Conservation (phyloP, 2,329 filamentous ascomycete genomes). For the Microdochium paspali region DNA sequence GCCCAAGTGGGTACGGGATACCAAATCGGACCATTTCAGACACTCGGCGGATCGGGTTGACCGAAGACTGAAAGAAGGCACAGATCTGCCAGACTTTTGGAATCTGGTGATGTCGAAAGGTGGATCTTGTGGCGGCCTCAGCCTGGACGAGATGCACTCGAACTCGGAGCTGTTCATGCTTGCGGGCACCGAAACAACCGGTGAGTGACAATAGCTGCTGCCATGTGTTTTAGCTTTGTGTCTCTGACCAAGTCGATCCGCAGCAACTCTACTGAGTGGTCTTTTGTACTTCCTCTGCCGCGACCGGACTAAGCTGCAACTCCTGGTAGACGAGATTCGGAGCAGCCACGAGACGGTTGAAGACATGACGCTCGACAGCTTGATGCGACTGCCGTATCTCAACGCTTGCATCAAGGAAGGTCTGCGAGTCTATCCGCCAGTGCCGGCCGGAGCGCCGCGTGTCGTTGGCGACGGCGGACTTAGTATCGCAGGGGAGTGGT, state of each 20-base stretch:
- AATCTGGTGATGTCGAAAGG: background rate
- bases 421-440: slow-evolving; percentile 13
- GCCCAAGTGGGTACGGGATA: background rate
- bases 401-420: slow-evolving; percentile 16
- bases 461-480: slow-evolving; percentile 10
- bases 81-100: background rate
- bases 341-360: too few relatives aligned
- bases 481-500: too few relatives aligned
- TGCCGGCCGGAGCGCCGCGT: slow-evolving; percentile 11
- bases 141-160: background rate
- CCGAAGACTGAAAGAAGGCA: background rate
- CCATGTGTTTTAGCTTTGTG: too few relatives aligned
- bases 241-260: too few relatives aligned
- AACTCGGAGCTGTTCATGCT: background rate
- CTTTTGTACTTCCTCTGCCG: too few relatives aligned
- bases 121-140: background rate
- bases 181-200: background rate
- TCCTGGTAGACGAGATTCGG: too few relatives aligned
- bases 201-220: background rate
- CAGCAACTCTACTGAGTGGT: too few relatives aligned
- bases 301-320: too few relatives aligned
- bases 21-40: slow-evolving; percentile 1
- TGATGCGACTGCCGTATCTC: slow-evolving; percentile 12
- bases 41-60: background rate
- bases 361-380: background rate